Evolutionary conservation across 495 filamentous ascomycete species (phyloP).

Genomic region (Penicillium maclennaniae): DNA sequence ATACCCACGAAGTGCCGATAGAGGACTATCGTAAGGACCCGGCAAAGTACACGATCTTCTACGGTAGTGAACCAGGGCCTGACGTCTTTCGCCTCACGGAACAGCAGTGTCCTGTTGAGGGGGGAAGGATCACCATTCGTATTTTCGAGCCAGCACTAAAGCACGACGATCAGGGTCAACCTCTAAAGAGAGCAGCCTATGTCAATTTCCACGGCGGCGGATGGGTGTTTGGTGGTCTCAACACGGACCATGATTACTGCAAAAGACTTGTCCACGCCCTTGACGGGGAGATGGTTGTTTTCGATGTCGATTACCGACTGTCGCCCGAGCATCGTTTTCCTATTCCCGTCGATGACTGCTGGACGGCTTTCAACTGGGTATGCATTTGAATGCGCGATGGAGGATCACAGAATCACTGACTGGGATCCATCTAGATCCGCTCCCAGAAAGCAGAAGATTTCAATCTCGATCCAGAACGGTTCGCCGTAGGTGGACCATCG

Average conservation of each 20-base stretch:
- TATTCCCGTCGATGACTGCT: constrained; percentile 34
- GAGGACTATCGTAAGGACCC: constrained; percentile 43
- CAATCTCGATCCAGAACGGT: constrained; percentile 28
- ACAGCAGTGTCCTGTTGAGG: constrained; percentile 35
- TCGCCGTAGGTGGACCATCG: constrained; percentile 35
- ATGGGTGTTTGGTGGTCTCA: constrained; percentile 38
- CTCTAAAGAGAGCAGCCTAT: constrained; percentile 36
- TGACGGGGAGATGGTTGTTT: constrained; percentile 35
- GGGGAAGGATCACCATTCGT: constrained; percentile 33
- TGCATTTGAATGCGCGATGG: background rate
- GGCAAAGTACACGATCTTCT: constrained; percentile 29
- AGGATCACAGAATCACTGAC: background rate
- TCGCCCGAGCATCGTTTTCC: constrained; percentile 37
- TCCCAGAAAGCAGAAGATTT: constrained; percentile 30
- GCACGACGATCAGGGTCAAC: constrained; percentile 23
- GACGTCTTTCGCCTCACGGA: constrained; percentile 39
- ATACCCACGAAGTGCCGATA: constrained; percentile 42
- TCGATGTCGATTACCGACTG: constrained; percentile 39
- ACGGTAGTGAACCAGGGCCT: constrained; percentile 32
- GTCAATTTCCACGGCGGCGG: constrained; percentile 41
- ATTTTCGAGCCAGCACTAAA: constrained; percentile 36
- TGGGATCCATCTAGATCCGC: constrained; percentile 21
- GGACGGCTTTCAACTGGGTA: constrained; percentile 43
- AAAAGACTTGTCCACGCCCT: constrained; percentile 34
- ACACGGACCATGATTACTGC: constrained; percentile 35